A percentile compares a stretch with the other conserved stretches of the same genome.
Evolutionary conservation across 164 flowering plant genomes (phyloP).

Genomic region (Magnolia officinalis): DNA sequence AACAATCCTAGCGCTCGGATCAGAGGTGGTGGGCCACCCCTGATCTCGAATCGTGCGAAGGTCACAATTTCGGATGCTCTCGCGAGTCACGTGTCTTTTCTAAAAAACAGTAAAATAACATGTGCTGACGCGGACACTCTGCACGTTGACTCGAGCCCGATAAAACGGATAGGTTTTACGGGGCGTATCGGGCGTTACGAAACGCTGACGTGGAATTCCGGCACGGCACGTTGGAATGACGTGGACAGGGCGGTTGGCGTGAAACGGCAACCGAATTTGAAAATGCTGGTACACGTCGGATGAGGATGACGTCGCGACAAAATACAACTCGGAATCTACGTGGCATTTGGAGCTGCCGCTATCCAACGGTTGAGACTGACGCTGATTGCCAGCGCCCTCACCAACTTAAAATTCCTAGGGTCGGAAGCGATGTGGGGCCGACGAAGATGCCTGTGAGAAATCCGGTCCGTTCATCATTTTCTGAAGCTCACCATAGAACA

Average conservation of each 20-base stretch:
- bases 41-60: neutral
- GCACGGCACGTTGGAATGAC: neutral
- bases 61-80: neutral
- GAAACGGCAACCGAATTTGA: neutral
- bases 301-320: neutral
- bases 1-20: too few species aligned
- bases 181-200: neutral
- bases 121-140: neutral
- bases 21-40: too few species aligned
- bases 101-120: neutral
- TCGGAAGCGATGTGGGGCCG: too few species aligned
- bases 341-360: neutral
- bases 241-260: neutral
- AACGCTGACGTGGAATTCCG: neutral
- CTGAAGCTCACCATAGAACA: too few species aligned
- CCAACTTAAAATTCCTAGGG: too few species aligned
- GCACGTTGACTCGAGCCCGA: neutral
- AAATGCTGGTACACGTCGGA: neutral
- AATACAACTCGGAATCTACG: slow-evolving; percentile 1
- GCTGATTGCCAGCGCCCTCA: too few species aligned
- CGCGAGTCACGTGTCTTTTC: too few species aligned
- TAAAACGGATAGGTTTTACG: neutral
- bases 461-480: too few species aligned
- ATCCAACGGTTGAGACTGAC: too few species aligned
- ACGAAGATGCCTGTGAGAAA: too few species aligned